phyloP scores from a whole-genome alignment of 768 basidiomycete genomes.

The Leccinum rimulosum region DNA sequence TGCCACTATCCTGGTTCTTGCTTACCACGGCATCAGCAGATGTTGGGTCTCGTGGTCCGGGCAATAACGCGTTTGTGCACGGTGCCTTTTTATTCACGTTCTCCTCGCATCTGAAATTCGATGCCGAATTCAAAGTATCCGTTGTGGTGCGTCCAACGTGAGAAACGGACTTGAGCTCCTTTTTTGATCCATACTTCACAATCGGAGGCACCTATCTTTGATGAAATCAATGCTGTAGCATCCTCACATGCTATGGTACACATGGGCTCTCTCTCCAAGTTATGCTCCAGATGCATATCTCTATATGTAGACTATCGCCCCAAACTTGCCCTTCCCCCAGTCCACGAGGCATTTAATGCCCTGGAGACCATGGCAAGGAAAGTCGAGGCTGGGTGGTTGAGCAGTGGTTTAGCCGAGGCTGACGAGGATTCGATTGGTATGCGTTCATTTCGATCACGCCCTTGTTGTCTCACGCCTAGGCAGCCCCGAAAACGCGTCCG shows the following conservation, averaged over 20 bases:
- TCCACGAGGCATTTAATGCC: constrained; percentile 26
- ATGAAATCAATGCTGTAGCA: constrained; percentile 33
- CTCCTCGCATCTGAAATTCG: constrained; percentile 32
- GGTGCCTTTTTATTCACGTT: constrained; percentile 53
- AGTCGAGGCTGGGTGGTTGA: constrained; percentile 49
- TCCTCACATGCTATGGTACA: constrained; percentile 37
- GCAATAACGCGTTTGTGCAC: constrained; percentile 54
- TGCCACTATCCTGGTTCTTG: constrained; percentile 17
- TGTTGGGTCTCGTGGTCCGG: constrained; percentile 38
- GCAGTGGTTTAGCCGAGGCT: constrained; percentile 33
- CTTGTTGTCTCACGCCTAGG: constrained; percentile 6
- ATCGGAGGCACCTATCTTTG: constrained; percentile 34
- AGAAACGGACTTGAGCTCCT: not conserved
- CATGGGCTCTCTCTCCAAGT: constrained; percentile 40
- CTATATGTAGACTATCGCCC: constrained; percentile 35
- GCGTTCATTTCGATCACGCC: constrained; percentile 27
- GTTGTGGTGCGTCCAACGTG: constrained; percentile 10
- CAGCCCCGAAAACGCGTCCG: constrained; percentile 45
- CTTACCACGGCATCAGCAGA: constrained; percentile 12
- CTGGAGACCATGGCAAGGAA: constrained; percentile 37
- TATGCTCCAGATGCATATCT: constrained; percentile 35
- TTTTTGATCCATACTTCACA: constrained; percentile 24
- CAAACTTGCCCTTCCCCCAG: constrained; percentile 26
- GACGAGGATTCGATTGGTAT: constrained; percentile 29
- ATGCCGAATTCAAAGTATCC: constrained; percentile 20